Evolutionary conservation across 352 stramenopile species (phyloP).

Genomic region (Phytopythium aichiense): DNA sequence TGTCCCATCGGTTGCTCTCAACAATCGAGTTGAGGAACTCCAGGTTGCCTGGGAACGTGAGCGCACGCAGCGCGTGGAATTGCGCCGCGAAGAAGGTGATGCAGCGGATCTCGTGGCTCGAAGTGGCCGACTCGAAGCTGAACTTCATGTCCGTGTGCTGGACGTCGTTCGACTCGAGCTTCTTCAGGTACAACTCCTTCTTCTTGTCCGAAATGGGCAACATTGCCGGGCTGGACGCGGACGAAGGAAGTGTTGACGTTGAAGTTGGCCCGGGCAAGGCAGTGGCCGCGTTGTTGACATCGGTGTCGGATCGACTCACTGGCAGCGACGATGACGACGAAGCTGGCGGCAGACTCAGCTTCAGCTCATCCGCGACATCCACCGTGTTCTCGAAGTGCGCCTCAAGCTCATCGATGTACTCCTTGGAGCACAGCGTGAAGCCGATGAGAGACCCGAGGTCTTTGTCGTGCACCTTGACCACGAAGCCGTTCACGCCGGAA

Average conservation of each 20-base stretch:
- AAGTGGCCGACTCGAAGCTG: slow-evolving; percentile 39
- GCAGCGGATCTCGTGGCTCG: slow-evolving; percentile 61
- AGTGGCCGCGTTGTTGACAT: neutral
- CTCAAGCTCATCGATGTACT: slow-evolving; percentile 71
- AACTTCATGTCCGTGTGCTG: slow-evolving; percentile 84
- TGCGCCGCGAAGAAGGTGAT: slow-evolving; percentile 80
- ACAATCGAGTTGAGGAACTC: slow-evolving; percentile 82
- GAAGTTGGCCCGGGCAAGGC: neutral
- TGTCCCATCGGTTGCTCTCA: slow-evolving; percentile 71
- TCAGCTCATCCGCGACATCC: slow-evolving; percentile 49
- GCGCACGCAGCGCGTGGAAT: slow-evolving; percentile 73
- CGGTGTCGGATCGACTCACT: neutral
- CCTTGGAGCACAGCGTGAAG: slow-evolving; percentile 70
- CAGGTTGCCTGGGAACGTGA: slow-evolving; percentile 61
- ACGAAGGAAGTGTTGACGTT: neutral
- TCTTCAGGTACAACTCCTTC: slow-evolving; percentile 55
- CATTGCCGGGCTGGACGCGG: neutral
- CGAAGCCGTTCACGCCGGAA: slow-evolving; percentile 64
- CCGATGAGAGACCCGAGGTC: slow-evolving; percentile 79
- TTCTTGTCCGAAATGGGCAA: slow-evolving; percentile 26
- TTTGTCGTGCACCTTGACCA: slow-evolving; percentile 79
- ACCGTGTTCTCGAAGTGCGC: slow-evolving; percentile 50
- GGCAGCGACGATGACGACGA: neutral
- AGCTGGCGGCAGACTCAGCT: slow-evolving; percentile 2
- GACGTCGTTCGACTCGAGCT: slow-evolving; percentile 59